Base-by-base conservation (phyloP, 345 rosid species). In the Camelina laxa region DNA sequence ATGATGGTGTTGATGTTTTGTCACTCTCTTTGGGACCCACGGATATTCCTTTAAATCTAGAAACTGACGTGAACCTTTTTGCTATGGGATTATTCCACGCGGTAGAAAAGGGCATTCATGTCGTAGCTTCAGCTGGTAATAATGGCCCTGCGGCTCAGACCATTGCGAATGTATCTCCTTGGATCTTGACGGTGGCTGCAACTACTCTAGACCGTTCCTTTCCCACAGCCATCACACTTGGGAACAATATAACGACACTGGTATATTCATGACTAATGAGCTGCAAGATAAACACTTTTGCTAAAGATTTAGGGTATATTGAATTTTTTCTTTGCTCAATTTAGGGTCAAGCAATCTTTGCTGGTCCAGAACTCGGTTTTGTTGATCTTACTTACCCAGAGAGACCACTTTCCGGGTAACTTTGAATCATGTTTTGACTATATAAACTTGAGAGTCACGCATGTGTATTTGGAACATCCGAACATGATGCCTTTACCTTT, bases 131-230 rank as follows among this genome's bases (percentile, higher is more conserved):
- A 14, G 91, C 69, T 1, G 87, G 84, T 19, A 85, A 85, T 57
- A 56, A 42, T 11, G 89, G 89, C 7, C 86, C 85, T 7, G 14
- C 31, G 0, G 60, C 79, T 36, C 81, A 80, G 30, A 79, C 86
- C 3, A 69, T 84, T 15, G 17, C 53, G 1, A 81, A 82, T 47
- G 74, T 79, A 0, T 81, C 88, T 7, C 89, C 88, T 8, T 87
- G 88, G 91, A 53, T 85, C 21, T 47, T 86, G 39, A 83, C 85
- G 2, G 89, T 86, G 3, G 89, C 86, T 5, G 87, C 89, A 10
- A 82, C 75, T 49, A 76, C 89, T n/a, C 78, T 85, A 3, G 91
- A 87, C 61, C 74, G 91, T 16, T 61, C 78, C 9, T 85, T 87
- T 58, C 81, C 78, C 4, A 69, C 88, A 5, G 24, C 63, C n/a